Percentiles rank a stretch among this genome's conserved stretches.
phyloP scores from a whole-genome alignment of 2,329 filamentous ascomycete genomes.

The Trichothecium sympodiale region DNA sequence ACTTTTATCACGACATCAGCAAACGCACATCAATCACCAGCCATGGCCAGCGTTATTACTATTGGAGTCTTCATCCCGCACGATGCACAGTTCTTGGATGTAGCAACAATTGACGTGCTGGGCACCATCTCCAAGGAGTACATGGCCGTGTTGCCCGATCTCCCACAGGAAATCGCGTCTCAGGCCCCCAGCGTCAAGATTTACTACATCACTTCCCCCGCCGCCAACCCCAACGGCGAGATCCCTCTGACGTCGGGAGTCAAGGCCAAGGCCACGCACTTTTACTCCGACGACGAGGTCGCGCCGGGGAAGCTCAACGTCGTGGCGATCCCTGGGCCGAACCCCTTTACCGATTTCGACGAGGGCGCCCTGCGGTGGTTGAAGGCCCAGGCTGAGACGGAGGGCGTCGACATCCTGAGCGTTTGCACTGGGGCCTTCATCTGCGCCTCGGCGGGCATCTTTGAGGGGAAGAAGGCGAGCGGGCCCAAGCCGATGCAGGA shows the following conservation, averaged over 20 bases:
- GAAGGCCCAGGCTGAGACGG: slow-evolving; percentile 22
- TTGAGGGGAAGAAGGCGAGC: slow-evolving; percentile 32
- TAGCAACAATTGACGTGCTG: slow-evolving; percentile 38
- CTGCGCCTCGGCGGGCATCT: slow-evolving; percentile 35
- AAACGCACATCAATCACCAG: too few relatives aligned
- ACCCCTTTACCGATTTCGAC: slow-evolving; percentile 23
- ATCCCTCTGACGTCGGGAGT: slow-evolving; percentile 30
- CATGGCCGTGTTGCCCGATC: slow-evolving; percentile 16
- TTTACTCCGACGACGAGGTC: slow-evolving; percentile 31
- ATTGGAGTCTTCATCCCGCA: slow-evolving; percentile 40
- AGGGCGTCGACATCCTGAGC: slow-evolving; percentile 34
- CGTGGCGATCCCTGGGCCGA: slow-evolving; percentile 37
- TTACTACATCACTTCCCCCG: slow-evolving; percentile 32
- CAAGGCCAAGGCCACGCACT: slow-evolving; percentile 28
- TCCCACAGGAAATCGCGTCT: slow-evolving; percentile 23
- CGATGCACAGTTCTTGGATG: slow-evolving; percentile 36
- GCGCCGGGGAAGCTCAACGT: slow-evolving; percentile 39
- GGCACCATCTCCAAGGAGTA: slow-evolving; percentile 34
- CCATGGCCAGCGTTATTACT: slow-evolving; percentile 16
- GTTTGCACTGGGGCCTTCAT: slow-evolving; percentile 40
- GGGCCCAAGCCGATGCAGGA: slow-evolving; percentile 35
- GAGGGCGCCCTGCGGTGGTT: slow-evolving; percentile 30
- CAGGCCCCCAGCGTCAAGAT: slow-evolving; percentile 31
- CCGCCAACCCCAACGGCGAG: slow-evolving; percentile 16
- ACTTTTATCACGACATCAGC: neutral